phyloP scores from a whole-genome alignment of 2,329 filamentous ascomycete species.

The Mollisiaceae sp. region DNA sequence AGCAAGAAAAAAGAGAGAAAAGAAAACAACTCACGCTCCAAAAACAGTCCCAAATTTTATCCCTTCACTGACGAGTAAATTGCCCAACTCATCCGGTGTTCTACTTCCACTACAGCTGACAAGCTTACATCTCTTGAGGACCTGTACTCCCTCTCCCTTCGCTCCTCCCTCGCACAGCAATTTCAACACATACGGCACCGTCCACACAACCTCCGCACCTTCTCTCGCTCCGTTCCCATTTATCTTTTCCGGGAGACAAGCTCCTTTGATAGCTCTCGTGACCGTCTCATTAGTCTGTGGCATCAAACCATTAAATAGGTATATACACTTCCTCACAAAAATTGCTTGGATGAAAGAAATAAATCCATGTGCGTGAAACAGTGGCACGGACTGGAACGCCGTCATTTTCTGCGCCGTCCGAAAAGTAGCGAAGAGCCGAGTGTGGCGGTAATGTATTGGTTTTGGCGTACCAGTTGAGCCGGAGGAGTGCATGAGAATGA shows the following conservation, averaged over 20 bases:
- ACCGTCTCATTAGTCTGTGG: conserved; percentile 57
- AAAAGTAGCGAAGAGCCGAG: conserved; percentile 2
- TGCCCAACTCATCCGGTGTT: conserved; percentile 62
- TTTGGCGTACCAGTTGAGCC: not conserved
- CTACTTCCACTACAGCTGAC: conserved; percentile 62
- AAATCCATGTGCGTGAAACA: not conserved
- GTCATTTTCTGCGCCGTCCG: not conserved
- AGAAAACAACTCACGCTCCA: conserved; percentile 50
- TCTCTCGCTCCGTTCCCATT: not conserved
- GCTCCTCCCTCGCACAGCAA: conserved; percentile 55
- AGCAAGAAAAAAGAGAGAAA: not conserved
- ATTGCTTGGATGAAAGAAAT: conserved; percentile 9
- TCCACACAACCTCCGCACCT: conserved; percentile 59
- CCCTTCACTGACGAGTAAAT: conserved; percentile 55
- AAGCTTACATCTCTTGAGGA: conserved; percentile 51
- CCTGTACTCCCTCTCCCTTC: conserved; percentile 55
- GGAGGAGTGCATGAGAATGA: conserved; percentile 1
- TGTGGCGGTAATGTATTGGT: not conserved
- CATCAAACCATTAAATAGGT: not conserved
- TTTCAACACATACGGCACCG: conserved; percentile 68
- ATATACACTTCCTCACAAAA: conserved; percentile 10
- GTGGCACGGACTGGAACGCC: not conserved
- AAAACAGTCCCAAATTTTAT: conserved; percentile 61
- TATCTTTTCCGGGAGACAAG: conserved; percentile 21
- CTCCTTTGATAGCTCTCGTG: conserved; percentile 47